Base-by-base conservation (phyloP, 2,329 filamentous ascomycete genomes). In the Fusarium palustre region DNA sequence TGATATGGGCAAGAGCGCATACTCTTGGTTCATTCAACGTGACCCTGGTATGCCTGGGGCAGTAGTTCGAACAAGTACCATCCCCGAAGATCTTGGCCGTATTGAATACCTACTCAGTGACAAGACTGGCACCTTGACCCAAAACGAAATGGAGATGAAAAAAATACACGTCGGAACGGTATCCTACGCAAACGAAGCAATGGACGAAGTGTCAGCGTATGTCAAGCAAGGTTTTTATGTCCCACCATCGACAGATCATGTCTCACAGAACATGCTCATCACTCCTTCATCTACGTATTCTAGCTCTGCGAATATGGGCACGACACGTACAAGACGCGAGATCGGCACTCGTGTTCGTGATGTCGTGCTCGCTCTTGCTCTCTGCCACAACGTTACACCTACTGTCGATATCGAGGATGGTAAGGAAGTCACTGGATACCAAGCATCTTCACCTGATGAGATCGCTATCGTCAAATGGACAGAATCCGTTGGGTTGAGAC, bases 101-200 rank as follows among this genome's bases (percentile, higher is more conserved):
- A 97, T 99, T 45, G 96, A 99, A 79, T 99, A 99, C 78, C 85
- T 99, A 4, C 85, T 99, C 31, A 97, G 93, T 68, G 96, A 99
- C 79, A 99, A 99, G 80, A 99, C 96, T 1, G 96, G 96, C n/a
- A 99, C 96, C 3, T 80, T 99, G 63, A 99, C 96, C 1, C 94
- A 98, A 73, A 99, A 99, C 75, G 93, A 97, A 76, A 97, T 97
- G 94, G 95, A 97, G 76, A 91, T 99, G 86, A 97, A 97, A 78
- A 99, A 99, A 81, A 95, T 99, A 8, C 97, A 99, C 75, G 93
- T 99, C 55, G 96, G 97, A 12, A 99, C 96, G 12, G 96, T 98
- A 2, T 98, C 95, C 2, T 99, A 99, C 76, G 96, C 95, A 34
- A 97, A 97, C 73, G 96, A 99, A 77, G 95, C 96, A 12, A 99